Percentiles rank a stretch among this genome's conserved stretches.
Conservation (phyloP, 140 eudicot species). For the Ambrosia hybrid region DNA sequence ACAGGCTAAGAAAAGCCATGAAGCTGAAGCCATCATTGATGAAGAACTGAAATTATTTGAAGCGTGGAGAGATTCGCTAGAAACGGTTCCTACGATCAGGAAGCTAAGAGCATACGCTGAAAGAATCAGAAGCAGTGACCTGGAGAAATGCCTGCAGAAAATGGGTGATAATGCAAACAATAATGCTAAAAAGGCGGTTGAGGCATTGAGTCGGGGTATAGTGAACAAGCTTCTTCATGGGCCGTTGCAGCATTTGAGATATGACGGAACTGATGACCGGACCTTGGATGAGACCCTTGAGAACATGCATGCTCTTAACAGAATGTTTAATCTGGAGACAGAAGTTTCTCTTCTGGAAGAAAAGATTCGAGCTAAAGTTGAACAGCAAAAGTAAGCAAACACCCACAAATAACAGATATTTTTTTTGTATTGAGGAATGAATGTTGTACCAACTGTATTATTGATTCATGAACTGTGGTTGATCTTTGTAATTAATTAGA, state of each 20-base stretch:
- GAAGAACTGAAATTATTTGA: conserved; percentile 76
- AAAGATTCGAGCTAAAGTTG: conserved; percentile 61
- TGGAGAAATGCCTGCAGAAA: conserved; percentile 79
- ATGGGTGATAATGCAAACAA: conserved; percentile 80
- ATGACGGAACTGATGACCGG: conserved; percentile 85
- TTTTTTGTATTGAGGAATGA: conserved; percentile 11
- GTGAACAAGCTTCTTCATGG: conserved; percentile 94
- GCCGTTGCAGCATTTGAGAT: conserved; percentile 91
- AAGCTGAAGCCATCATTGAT: conserved; percentile 66
- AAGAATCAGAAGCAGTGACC: conserved; percentile 73
- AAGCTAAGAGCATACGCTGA: conserved; percentile 89
- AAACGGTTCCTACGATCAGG: conserved; percentile 93
- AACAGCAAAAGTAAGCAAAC: neutral
- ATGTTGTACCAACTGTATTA: neutral
- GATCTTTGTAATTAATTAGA: neutral
- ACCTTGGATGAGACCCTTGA: conserved; percentile 87
- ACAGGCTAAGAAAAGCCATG: conserved; percentile 81
- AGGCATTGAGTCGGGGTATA: conserved; percentile 83
- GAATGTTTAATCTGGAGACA: conserved; percentile 87
- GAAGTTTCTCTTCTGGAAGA: conserved; percentile 87
- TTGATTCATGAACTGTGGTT: neutral
- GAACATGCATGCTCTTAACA: conserved; percentile 92
- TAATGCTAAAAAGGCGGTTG: conserved; percentile 70
- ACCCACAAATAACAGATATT: neutral
- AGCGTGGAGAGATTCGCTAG: conserved; percentile 95